Evolutionary conservation across 2,329 filamentous ascomycete species (phyloP).

Genomic region (Akanthomyces dipterigenus): DNA sequence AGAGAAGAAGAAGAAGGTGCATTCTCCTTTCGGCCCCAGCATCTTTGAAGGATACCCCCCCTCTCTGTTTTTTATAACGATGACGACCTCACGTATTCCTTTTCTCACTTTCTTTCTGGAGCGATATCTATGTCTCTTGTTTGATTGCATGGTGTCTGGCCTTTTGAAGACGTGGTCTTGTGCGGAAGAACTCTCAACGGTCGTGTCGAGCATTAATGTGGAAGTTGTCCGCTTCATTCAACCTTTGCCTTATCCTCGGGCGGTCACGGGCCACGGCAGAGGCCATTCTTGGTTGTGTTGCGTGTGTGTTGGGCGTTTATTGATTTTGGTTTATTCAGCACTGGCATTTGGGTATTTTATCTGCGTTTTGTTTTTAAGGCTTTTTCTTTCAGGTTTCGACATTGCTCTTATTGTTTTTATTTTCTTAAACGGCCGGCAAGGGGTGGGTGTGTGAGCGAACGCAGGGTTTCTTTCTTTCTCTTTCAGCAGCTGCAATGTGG

Average conservation of each 20-base stretch:
- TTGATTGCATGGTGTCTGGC: constrained; percentile 34
- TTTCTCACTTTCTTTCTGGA: constrained; percentile 21
- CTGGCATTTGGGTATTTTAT: constrained; percentile 13
- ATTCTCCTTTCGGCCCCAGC: constrained; percentile 15
- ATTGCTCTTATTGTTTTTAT: constrained; percentile 3
- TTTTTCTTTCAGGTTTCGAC: constrained; percentile 3
- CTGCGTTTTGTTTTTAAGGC: background rate
- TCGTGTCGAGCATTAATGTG: background rate
- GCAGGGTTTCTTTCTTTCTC: background rate
- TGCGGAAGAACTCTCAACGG: background rate
- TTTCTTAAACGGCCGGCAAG: background rate
- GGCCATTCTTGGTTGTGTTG: background rate
- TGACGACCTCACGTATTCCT: constrained; percentile 32
- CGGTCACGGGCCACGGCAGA: too few relatives aligned
- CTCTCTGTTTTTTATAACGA: constrained; percentile 26
- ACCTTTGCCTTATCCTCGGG: too few relatives aligned
- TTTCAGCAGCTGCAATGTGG: background rate
- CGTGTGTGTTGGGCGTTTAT: background rate
- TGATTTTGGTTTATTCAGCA: constrained; percentile 2
- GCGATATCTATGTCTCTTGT: constrained; percentile 28
- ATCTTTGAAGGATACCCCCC: background rate
- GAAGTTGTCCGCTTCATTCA: background rate
- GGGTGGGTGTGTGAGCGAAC: background rate
- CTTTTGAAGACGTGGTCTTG: constrained; percentile 21
- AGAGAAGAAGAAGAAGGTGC: constrained; percentile 6